Base-by-base conservation (phyloP, 2,329 filamentous ascomycete genomes). In the Incumbomyces delicatus region DNA sequence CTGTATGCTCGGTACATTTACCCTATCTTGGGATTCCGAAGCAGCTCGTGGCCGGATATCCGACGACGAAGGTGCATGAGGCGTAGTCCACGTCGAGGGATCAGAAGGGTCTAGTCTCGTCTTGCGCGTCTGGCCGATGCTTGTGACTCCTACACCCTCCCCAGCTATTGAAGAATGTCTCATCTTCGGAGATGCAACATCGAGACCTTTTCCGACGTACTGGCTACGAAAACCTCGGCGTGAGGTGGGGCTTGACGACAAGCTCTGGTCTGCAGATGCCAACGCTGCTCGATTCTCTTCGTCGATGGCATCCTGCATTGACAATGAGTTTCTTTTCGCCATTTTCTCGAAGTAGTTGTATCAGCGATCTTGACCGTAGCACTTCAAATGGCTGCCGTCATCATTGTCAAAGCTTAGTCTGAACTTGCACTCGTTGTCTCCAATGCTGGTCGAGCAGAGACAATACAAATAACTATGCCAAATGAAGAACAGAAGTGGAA, bases 151-250 rank as follows among this genome's bases (percentile, higher is more conserved):
- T 31, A 60, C 57, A 33, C 62, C 61, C 49, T 60, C 60, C 33
- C 66, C 64, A 46, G 63, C 64, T 51, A 66, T 64, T 43, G 65
- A 69, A 50, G 59, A 60, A 58, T 61, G 62, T 50, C 61, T 61
- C 44, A 53, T 55, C 18, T 53, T 50, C 36, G 53, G 42, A 41
- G 75, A 70, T 59, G 73, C 70, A 57, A 80, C 70, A 59, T 81
- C 77, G 14, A 83, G 69, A 75, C 85, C 79, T 63, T 79, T 85
- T 55, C 82, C 75, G 45, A 84, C 76, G 44, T 45, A 38, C 34
- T 13, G 12, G 13, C 33, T 14, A 18, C 14, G 33, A 17, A n/a
- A 4, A 6, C 6, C 13, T 35, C 33, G 13, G 4, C 13, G 13
- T 5, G 33, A 35, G 12, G 33, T 17, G 13, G 33, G 13, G 33